These are phyloP conservation scores for Penicillium sp. DNA, from an alignment of 2,329 filamentous ascomycete species.

Conservation along the genomic window DNA sequence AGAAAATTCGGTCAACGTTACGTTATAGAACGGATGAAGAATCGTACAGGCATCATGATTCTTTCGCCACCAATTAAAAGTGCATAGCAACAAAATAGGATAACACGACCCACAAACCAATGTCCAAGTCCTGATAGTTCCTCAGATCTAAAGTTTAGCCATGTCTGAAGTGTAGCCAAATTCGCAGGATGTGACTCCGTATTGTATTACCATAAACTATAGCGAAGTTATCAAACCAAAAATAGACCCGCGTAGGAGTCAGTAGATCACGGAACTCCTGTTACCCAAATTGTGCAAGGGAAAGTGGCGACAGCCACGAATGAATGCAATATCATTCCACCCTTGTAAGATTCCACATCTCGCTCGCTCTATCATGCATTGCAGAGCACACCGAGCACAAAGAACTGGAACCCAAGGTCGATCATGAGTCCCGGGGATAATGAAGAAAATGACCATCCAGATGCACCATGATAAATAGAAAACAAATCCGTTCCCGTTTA, in stretches of 20 bases:
- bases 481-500: slow-evolving; percentile 24
- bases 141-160: too few species aligned
- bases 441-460: slow-evolving; percentile 11
- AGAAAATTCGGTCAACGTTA: too few species aligned
- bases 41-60: too few species aligned
- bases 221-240: background rate
- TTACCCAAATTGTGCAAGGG: slow-evolving; percentile 7
- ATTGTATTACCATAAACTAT: background rate
- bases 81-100: too few species aligned
- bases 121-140: too few species aligned
- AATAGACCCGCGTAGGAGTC: background rate
- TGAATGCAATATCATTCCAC: slow-evolving; percentile 7
- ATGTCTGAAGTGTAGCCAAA: too few species aligned
- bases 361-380: slow-evolving; percentile 23
- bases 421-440: background rate
- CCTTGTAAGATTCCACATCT: background rate
- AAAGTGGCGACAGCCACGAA: background rate
- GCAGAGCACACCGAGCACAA: slow-evolving; percentile 12
- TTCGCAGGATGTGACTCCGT: background rate
- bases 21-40: too few species aligned
- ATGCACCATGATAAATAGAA: slow-evolving; percentile 2
- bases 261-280: slow-evolving; percentile 9
- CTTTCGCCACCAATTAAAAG: too few species aligned
- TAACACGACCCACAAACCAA: too few species aligned
- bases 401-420: background rate